These are phyloP conservation scores for Lipomyces yamanashiensis DNA, from an alignment of 805 yeast species.

Conservation along the genomic window DNA sequence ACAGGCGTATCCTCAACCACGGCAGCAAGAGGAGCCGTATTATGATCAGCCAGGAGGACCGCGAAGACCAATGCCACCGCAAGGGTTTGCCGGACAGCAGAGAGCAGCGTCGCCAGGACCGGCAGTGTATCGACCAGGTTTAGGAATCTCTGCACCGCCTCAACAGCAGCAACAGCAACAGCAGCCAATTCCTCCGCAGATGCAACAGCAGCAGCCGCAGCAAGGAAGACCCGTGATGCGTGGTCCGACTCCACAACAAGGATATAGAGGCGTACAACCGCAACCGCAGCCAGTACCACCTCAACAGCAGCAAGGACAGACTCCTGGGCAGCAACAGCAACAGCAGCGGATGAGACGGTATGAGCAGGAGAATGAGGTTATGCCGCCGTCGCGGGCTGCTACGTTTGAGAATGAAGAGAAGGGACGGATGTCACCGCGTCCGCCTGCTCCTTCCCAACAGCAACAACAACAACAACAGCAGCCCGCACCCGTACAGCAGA, in stretches of 20 bases:
- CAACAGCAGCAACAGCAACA: neutral
- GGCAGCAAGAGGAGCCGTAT: neutral
- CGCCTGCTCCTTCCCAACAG: neutral
- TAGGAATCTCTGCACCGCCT: neutral
- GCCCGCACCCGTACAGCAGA: neutral
- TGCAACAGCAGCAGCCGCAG: constrained; percentile 1
- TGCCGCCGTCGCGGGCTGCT: neutral
- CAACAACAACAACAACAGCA: neutral
- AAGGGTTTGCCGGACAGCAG: neutral
- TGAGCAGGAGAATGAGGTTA: neutral
- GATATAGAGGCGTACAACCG: constrained; percentile 10
- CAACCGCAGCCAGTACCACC: neutral
- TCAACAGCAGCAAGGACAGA: neutral
- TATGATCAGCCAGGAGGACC: neutral
- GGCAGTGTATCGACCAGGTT: constrained; percentile 14
- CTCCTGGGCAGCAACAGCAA: neutral
- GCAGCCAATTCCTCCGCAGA: neutral
- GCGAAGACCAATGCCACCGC: constrained; percentile 11
- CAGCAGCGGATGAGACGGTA: neutral
- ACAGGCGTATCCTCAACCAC: constrained; percentile 4
- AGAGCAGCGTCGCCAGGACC: constrained; percentile 11
- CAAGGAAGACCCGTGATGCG: neutral
- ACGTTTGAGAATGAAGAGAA: neutral
- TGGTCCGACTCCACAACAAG: neutral
- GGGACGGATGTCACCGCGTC: constrained; percentile 11